Evolutionary conservation across 2,329 filamentous ascomycete species (phyloP), one percentile per base, ranked within the genome.

Genomic region (Hypoxylon sp.): DNA sequence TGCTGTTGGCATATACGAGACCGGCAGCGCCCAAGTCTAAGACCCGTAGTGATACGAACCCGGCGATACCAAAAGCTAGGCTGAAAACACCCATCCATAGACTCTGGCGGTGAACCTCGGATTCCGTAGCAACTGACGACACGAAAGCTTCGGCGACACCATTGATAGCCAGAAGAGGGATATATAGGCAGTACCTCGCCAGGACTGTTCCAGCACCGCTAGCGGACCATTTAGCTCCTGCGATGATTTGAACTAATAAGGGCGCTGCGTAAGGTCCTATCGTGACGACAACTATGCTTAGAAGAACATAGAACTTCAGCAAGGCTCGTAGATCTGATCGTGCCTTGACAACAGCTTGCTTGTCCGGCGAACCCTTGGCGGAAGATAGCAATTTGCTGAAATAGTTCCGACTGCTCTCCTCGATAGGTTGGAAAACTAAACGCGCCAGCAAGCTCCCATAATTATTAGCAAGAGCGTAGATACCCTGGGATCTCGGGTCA

Each of bases 71-170:
- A 78, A 98, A 98, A 1, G 87, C 87, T 6, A 86, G 82, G 2
- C 93, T 97, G 77, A 97, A 98, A 1, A 81, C 85, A 3, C 87
- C 86, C 95, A 99, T 98, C 89, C 90, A 96, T 3, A 89, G 78
- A 0, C 92, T 93, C 78, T 99, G 96, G 3, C 78, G 80, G 69
- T 93, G 89, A 2, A 99, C 87, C 72, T 98, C 87, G 3, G 85
- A 80, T 69, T 93, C 87, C 0, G 87, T 90, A 0, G 95, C 94
- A 0, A 97, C 93, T 1, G 93, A 93, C 0, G 94, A 91, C 14
- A 98, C 94, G 74, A 99, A 98, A 0, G 94, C 93, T 80, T 99
- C 96, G 1, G 91, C 89, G 21, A 98, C 88, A 56, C 96, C 96
- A 76, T 99, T 99, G 74, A 97, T 82, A 2, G 95, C 96, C 3